These are phyloP conservation scores for Xerocomus nothofagi DNA, from an alignment of 1,284 basidiomycete genomes.

Conservation along the genomic window DNA sequence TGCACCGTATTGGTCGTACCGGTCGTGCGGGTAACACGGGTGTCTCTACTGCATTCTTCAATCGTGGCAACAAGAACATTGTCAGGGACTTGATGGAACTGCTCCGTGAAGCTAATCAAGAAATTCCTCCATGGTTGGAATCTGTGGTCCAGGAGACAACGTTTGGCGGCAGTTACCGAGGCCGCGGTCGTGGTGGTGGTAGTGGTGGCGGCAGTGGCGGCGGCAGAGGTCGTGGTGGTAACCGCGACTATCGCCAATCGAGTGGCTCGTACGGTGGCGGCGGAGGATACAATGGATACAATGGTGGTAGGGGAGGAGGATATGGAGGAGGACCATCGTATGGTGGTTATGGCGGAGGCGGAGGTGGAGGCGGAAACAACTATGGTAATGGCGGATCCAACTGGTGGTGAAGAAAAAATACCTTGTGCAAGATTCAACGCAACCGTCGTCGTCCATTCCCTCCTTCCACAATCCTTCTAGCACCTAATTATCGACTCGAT, in stretches of 20 bases:
- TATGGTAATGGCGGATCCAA: conserved; percentile 39
- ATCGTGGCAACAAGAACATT: conserved; percentile 89
- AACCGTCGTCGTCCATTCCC: conserved; percentile 11
- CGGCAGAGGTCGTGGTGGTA: conserved; percentile 55
- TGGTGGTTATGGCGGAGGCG: conserved; percentile 44
- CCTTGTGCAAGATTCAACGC: conserved; percentile 11
- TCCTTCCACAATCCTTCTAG: conserved; percentile 13
- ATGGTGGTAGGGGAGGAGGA: conserved; percentile 42
- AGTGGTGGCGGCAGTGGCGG: conserved; percentile 66
- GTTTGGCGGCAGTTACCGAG: conserved; percentile 57
- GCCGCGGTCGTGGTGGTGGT: conserved; percentile 63
- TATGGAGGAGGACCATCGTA: conserved; percentile 36
- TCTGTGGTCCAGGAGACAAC: conserved; percentile 81
- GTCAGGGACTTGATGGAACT: conserved; percentile 91
- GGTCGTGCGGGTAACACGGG: conserved; percentile 99
- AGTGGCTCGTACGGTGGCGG: conserved; percentile 39
- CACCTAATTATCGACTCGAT: conserved; percentile 17
- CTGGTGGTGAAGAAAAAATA: conserved; percentile 46
- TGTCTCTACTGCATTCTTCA: conserved; percentile 93
- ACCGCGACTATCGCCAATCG: conserved; percentile 51
- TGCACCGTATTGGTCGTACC: conserved; percentile 98
- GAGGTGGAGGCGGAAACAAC: conserved; percentile 41
- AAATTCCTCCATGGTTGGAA: conserved; percentile 91
- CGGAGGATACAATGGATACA: conserved; percentile 41
- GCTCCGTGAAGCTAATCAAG: conserved; percentile 96